Evolutionary conservation across 257 asterid species (phyloP).

Genomic region (Fraxinus excelsior): DNA sequence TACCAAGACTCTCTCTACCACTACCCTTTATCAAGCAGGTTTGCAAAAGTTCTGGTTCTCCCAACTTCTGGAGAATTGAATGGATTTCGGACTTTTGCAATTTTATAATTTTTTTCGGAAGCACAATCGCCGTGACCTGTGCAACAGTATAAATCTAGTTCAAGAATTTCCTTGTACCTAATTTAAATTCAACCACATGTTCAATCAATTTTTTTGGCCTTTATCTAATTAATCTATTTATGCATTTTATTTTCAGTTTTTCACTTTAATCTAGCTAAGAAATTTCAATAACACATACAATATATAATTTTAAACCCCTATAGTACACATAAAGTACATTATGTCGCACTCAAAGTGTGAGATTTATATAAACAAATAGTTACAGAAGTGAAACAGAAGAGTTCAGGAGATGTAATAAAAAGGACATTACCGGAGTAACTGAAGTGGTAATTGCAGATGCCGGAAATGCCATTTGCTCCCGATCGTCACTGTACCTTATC

Average conservation of each 20-base stretch:
- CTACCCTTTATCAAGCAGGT: too few relatives aligned
- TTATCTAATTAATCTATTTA: not conserved
- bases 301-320: not conserved
- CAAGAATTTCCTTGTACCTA: not conserved
- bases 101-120: not conserved
- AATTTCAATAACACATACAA: not conserved
- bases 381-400: not conserved
- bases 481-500: not conserved
- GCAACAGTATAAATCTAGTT: not conserved
- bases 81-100: not conserved
- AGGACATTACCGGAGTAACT: slow-evolving; percentile 12
- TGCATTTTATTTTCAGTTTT: not conserved
- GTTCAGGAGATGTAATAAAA: not conserved
- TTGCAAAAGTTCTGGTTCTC: too few relatives aligned
- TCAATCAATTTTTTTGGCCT: not conserved
- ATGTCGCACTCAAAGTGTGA: not conserved
- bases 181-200: not conserved
- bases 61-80: too few relatives aligned
- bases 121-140: not conserved
- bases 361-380: not conserved
- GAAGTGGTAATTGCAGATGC: slow-evolving; percentile 4
- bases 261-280: not conserved
- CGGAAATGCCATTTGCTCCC: slow-evolving; percentile 4
- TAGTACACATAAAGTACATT: not conserved
- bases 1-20: too few relatives aligned